Base-by-base conservation (phyloP, 768 basidiomycete species). In the Ephemerocybe angulata region DNA sequence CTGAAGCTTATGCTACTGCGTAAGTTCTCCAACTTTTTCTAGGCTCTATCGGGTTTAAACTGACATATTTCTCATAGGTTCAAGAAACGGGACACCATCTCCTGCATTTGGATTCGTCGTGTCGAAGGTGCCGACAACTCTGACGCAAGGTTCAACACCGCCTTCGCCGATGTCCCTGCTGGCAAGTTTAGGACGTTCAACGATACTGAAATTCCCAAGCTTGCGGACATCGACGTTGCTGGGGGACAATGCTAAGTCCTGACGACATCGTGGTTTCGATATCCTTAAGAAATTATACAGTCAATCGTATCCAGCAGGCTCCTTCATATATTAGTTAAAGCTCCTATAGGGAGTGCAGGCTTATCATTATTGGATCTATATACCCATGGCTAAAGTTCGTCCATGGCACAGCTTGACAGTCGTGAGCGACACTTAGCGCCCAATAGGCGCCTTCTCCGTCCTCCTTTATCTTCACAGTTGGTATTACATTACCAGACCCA, bases 111-210 rank as follows among this genome's bases (percentile, higher is more conserved):
- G 77, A 77, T 78, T 56, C 72, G 74, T 37, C 58, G 63, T n/a
- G 72, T 78, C 37, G 73, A 74, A 24, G 73, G 69, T n/a, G 75
- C 73, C 3, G 60, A 76, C 50, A 78, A 77, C 65, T 69, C 67
- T 13, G 66, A 63, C 40, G 68, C 53, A 30, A 66, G 75, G 6
- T 78, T 77, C 50, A 66, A 64, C 1, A 63, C 61, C 2, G 70
- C 72, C 0, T 73, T 78, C 57, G 48, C 60, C 28, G 73, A 67
- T 31, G 67, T 78, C 15, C 68, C 70, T 4, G 31, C 57, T n/a
- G 57, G 54, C 30, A 73, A 65, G 57, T 65, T 66, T 53, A 71
- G 70, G 61, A 33, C 70, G 1, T 77, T 69, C 57, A 62, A 58
- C 6, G 75, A 76, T 58, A 57, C 57, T 8, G 71, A 78, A 17